These are phyloP conservation scores for Aphanomyces invadans DNA, from an alignment of 352 stramenopile species.

Conservation along the genomic window DNA sequence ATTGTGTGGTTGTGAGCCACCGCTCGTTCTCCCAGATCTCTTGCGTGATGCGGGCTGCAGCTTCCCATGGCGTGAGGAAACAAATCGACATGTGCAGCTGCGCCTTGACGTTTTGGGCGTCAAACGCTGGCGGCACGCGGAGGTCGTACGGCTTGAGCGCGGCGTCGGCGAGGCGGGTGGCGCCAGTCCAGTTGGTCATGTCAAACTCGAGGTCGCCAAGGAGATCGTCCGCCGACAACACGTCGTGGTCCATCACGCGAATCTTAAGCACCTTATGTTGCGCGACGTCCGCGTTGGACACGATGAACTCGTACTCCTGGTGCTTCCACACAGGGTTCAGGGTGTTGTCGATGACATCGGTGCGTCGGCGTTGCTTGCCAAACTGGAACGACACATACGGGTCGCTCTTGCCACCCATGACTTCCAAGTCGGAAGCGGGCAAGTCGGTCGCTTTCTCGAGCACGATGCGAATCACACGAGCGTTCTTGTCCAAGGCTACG, in stretches of 20 bases:
- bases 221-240: conserved; percentile 13
- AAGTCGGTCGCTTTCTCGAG: conserved; percentile 7
- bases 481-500: neutral
- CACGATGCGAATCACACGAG: conserved; percentile 19
- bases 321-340: conserved; percentile 23
- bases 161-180: conserved; percentile 3
- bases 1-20: conserved; percentile 17
- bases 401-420: conserved; percentile 11
- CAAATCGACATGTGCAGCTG: conserved; percentile 9
- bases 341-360: conserved; percentile 11
- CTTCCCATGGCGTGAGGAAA: conserved; percentile 17
- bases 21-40: conserved; percentile 22
- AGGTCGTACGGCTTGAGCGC: conserved; percentile 13
- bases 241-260: conserved; percentile 22
- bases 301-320: conserved; percentile 19
- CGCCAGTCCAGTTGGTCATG: conserved; percentile 21
- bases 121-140: neutral
- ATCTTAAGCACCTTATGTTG: conserved; percentile 17
- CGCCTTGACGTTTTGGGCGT: neutral
- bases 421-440: neutral
- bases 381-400: conserved; percentile 23
- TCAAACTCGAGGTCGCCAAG: conserved; percentile 18
- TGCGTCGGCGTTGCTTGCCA: conserved; percentile 18
- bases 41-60: conserved; percentile 13
- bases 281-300: conserved; percentile 9